phyloP scores from a whole-genome alignment of 2,329 filamentous ascomycete species.

The Myriangium duriaei region DNA sequence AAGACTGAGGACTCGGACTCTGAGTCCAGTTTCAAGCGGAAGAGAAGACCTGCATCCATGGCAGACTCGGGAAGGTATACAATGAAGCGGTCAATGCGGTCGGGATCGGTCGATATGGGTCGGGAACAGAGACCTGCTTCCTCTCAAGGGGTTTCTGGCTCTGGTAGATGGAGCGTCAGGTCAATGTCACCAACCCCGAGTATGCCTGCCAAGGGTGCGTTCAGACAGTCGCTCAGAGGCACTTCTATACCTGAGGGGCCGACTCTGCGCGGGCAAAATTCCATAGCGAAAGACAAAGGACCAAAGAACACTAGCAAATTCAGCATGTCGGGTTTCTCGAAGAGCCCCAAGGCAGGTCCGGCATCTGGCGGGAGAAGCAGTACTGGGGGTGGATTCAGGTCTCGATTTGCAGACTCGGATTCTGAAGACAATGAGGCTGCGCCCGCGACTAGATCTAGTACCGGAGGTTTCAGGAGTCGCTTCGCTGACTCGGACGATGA shows the following conservation, averaged over 20 bases:
- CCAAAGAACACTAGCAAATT: constrained; percentile 11
- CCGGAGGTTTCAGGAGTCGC: constrained; percentile 30
- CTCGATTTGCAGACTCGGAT: constrained; percentile 60
- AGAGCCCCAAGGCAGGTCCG: constrained; percentile 3
- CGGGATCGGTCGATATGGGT: constrained; percentile 26
- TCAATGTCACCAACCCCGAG: constrained; percentile 53
- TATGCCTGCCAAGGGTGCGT: constrained; percentile 16
- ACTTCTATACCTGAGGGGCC: constrained; percentile 16
- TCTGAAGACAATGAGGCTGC: constrained; percentile 36
- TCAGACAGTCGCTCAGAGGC: constrained; percentile 18
- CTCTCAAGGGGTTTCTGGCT: constrained; percentile 17
- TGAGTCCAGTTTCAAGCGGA: constrained; percentile 62
- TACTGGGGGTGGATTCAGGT: constrained; percentile 23
- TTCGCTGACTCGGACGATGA: constrained; percentile 38
- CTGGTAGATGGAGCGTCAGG: constrained; percentile 54
- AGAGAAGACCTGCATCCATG: constrained; percentile 23
- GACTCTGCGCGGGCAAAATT: constrained; percentile 14
- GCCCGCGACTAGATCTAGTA: constrained; percentile 13
- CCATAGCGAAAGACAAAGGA: constrained; percentile 9
- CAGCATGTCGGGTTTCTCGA: constrained; percentile 13
- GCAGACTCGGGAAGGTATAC: constrained; percentile 38
- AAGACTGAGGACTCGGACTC: constrained; percentile 33
- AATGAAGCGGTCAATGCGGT: constrained; percentile 66
- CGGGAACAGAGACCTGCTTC: constrained; percentile 26
- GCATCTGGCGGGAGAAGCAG: constrained; percentile 6